These are phyloP conservation scores for Naumovozyma dairenensis DNA, from an alignment of 805 yeast genomes.

Conservation along the genomic window DNA sequence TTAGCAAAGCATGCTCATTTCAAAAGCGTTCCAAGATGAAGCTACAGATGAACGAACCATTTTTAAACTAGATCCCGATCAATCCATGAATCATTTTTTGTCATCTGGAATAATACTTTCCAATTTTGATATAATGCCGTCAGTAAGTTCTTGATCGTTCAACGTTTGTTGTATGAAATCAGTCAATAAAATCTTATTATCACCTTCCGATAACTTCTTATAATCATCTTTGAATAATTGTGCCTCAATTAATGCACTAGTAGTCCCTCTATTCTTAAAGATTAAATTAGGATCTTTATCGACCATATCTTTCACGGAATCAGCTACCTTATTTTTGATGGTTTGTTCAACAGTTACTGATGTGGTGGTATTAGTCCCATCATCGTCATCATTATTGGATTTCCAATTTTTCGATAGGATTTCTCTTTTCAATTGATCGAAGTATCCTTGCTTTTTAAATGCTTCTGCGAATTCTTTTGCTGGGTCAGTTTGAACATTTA, in stretches of 20 bases:
- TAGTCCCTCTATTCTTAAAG: conserved; percentile 27
- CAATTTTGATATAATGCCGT: conserved; percentile 12
- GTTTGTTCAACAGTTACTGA: conserved; percentile 8
- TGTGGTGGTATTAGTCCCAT: conserved; percentile 3
- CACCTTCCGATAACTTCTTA: conserved; percentile 10
- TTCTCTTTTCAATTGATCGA: conserved; percentile 24
- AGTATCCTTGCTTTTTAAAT: conserved; percentile 27
- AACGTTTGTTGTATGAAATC: conserved; percentile 11
- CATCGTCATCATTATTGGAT: conserved; percentile 1
- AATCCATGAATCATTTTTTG: background rate
- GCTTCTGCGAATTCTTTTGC: conserved; percentile 22
- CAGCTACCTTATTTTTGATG: conserved; percentile 15
- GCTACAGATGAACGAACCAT: too few relatives aligned
- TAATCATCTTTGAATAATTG: conserved; percentile 24
- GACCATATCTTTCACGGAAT: conserved; percentile 22
- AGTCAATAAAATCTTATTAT: conserved; percentile 15
- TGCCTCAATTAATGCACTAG: conserved; percentile 27
- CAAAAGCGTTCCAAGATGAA: too few relatives aligned
- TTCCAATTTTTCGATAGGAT: conserved; percentile 13
- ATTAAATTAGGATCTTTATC: conserved; percentile 22
- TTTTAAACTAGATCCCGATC: too few relatives aligned
- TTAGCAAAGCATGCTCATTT: too few relatives aligned
- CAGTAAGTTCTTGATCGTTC: conserved; percentile 13
- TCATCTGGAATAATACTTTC: background rate
- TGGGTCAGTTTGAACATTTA: conserved; percentile 7